Evolutionary conservation across 352 stramenopile species (phyloP).

Genomic region (Phytopythium mirpurense): DNA sequence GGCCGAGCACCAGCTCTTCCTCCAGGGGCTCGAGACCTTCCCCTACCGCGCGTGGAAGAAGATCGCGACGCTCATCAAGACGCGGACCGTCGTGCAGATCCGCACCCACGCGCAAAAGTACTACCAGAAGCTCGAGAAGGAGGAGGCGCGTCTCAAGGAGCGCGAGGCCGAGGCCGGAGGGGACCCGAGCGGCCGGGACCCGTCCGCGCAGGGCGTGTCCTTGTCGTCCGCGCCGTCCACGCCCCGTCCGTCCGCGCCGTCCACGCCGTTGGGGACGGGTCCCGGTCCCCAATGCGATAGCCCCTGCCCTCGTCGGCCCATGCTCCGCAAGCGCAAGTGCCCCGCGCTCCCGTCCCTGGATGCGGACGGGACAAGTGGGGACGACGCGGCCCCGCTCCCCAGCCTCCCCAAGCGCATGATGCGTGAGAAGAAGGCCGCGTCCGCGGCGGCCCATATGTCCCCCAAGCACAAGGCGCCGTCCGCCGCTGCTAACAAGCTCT

Average conservation of each 20-base stretch:
- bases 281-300: not conserved
- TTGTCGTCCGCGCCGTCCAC: not conserved
- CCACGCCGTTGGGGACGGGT: conserved; percentile 5
- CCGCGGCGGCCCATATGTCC: conserved; percentile 49
- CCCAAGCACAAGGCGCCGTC: conserved; percentile 61
- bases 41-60: conserved; percentile 88
- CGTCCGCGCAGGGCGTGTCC: conserved; percentile 4
- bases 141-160: conserved; percentile 72
- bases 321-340: conserved; percentile 69
- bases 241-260: conserved; percentile 5
- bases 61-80: conserved; percentile 94
- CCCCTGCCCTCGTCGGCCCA: conserved; percentile 1
- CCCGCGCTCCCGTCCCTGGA: conserved; percentile 22
- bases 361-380: conserved; percentile 11
- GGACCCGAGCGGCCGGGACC: conserved; percentile 5
- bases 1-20: conserved; percentile 85
- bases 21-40: conserved; percentile 82
- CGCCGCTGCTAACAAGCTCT: conserved; percentile 38
- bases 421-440: conserved; percentile 41
- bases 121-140: conserved; percentile 88
- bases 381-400: conserved; percentile 23
- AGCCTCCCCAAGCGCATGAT: conserved; percentile 65
- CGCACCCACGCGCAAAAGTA: conserved; percentile 88
- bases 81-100: conserved; percentile 89
- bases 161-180: conserved; percentile 31